A percentile compares a stretch with the other conserved stretches of the same genome.
Conservation (phyloP, 192 early-diverging fungal genomes). For the Coemansia aciculifera region DNA sequence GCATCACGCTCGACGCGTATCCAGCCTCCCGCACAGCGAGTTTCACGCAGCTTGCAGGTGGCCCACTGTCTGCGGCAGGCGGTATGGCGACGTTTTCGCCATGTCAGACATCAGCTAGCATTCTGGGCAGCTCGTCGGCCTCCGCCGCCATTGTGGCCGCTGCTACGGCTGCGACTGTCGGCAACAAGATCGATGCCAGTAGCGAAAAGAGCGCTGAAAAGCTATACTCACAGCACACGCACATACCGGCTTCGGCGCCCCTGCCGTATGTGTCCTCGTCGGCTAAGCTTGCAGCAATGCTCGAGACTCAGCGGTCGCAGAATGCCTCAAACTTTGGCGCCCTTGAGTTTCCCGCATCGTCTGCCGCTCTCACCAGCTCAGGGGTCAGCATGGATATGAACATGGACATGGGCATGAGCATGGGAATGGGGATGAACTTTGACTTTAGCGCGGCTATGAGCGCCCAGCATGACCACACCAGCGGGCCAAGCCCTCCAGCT, state of each 20-base stretch:
- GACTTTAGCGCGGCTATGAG: slow-evolving; percentile 7
- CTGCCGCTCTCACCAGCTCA: neutral
- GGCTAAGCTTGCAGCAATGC: slow-evolving; percentile 15
- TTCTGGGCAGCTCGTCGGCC: slow-evolving; percentile 24
- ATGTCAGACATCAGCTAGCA: slow-evolving; percentile 7
- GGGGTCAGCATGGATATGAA: neutral
- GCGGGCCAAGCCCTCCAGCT: neutral
- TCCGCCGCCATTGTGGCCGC: slow-evolving; percentile 33
- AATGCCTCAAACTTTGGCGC: slow-evolving; percentile 4
- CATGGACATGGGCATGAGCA: slow-evolving; percentile 3
- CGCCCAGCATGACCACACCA: neutral
- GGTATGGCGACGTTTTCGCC: slow-evolving; percentile 35
- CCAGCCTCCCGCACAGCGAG: slow-evolving; percentile 17
- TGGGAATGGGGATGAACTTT: slow-evolving; percentile 6
- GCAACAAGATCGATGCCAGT: neutral
- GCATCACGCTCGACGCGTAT: slow-evolving; percentile 30
- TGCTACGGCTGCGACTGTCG: neutral
- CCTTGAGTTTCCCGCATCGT: neutral
- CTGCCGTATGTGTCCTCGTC: slow-evolving; percentile 17
- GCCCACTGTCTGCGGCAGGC: slow-evolving; percentile 22
- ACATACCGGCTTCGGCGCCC: slow-evolving; percentile 11
- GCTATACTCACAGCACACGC: neutral
- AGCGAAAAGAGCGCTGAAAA: neutral
- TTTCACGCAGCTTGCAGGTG: slow-evolving; percentile 24
- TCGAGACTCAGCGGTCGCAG: slow-evolving; percentile 16